A percentile compares a stretch with the other conserved stretches of the same genome.
Conservation (phyloP, 148 eudicot genomes). For the Chenopodium suecicum region DNA sequence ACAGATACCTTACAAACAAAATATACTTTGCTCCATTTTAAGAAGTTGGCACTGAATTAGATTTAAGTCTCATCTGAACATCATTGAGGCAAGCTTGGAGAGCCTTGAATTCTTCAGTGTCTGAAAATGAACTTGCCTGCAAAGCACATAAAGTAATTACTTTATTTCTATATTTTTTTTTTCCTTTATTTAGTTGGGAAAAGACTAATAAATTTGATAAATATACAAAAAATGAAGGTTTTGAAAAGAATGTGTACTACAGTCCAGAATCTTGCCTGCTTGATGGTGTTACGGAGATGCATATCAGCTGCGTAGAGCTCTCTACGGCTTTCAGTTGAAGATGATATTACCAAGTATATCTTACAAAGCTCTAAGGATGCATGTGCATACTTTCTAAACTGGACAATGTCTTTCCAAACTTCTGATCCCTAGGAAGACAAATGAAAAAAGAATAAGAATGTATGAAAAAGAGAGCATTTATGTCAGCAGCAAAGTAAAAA, state of each 20-base stretch:
- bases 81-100: slow-evolving; percentile 57
- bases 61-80: slow-evolving; percentile 44
- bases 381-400: slow-evolving; percentile 74
- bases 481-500: no score
- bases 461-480: not conserved
- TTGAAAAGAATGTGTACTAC: not conserved
- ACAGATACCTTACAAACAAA: slow-evolving; percentile 1
- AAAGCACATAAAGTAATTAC: slow-evolving; percentile 3
- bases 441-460: not conserved
- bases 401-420: slow-evolving; percentile 71
- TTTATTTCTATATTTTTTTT: no score
- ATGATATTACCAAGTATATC: slow-evolving; percentile 66
- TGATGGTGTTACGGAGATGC: slow-evolving; percentile 79
- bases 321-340: slow-evolving; percentile 44
- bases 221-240: not conserved
- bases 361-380: slow-evolving; percentile 90
- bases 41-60: slow-evolving; percentile 4
- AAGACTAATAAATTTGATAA: not conserved
- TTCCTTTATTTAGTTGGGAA: not conserved
- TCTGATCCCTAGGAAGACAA: slow-evolving; percentile 62
- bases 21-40: not conserved
- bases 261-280: slow-evolving; percentile 50
- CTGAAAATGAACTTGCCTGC: slow-evolving; percentile 59
- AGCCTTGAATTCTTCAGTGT: slow-evolving; percentile 62
- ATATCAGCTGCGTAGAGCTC: slow-evolving; percentile 80